Percentiles rank a stretch among this genome's conserved stretches.
These are phyloP conservation scores for Pyrenula massariospora DNA, from an alignment of 495 filamentous ascomycete species.

Conservation along the genomic window DNA sequence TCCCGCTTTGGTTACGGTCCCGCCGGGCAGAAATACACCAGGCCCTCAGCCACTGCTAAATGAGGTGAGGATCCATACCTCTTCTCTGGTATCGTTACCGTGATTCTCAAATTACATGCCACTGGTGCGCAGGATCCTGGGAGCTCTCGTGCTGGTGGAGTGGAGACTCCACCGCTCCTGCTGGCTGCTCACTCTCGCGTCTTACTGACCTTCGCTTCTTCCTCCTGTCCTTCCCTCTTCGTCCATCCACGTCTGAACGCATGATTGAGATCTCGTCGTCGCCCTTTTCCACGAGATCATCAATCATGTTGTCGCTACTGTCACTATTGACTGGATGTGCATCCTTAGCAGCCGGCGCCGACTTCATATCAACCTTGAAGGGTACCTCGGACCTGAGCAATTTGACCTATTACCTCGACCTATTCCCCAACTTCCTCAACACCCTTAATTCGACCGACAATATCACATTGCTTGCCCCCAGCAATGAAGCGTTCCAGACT, in stretches of 20 bases:
- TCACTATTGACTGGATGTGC: not conserved
- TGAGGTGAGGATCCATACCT: not conserved
- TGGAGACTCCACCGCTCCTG: not conserved
- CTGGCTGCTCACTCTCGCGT: not conserved
- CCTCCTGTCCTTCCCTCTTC: not conserved
- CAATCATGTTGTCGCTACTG: not conserved
- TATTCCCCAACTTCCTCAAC: not conserved
- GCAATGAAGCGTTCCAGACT: slow-evolving; percentile 7
- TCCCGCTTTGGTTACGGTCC: not conserved
- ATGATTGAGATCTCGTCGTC: not conserved
- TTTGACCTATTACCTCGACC: not conserved
- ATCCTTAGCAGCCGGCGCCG: not conserved
- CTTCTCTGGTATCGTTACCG: not conserved
- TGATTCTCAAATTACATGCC: not conserved
- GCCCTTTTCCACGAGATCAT: not conserved
- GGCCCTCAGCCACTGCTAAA: not conserved
- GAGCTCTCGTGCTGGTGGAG: not conserved
- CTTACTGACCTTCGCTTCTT: not conserved
- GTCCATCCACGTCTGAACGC: not conserved
- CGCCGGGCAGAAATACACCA: not conserved
- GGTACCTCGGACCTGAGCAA: not conserved
- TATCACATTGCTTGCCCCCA: slow-evolving; percentile 9
- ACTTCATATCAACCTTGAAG: not conserved
- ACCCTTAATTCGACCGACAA: not conserved
- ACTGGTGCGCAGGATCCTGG: not conserved